phyloP scores from a whole-genome alignment of 2,329 filamentous ascomycete species.

The Beauveria sp. region DNA sequence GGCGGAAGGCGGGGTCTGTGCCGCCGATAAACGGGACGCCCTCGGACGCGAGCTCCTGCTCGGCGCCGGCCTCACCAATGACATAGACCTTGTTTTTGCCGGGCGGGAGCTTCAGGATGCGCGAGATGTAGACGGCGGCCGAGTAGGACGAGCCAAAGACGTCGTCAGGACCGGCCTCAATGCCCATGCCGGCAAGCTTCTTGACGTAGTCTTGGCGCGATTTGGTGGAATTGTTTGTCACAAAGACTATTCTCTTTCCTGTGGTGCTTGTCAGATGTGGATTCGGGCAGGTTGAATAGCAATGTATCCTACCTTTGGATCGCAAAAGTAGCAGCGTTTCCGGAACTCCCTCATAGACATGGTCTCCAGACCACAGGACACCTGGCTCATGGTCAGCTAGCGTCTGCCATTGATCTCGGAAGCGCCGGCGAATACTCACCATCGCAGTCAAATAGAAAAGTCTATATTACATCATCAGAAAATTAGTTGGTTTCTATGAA shows the following conservation, averaged over 20 bases:
- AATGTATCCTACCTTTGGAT: slow-evolving; percentile 54
- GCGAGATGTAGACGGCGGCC: slow-evolving; percentile 88
- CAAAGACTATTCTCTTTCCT: slow-evolving; percentile 92
- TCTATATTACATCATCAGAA: slow-evolving; percentile 39
- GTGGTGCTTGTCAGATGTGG: not conserved
- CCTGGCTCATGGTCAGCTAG: slow-evolving; percentile 42
- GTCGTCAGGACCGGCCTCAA: slow-evolving; percentile 75
- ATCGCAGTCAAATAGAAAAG: slow-evolving; percentile 95
- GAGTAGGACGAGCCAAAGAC: slow-evolving; percentile 96
- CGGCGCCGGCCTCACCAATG: slow-evolving; percentile 83
- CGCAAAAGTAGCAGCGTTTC: slow-evolving; percentile 81
- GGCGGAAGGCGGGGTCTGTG: slow-evolving; percentile 69
- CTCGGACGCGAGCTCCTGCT: slow-evolving; percentile 77
- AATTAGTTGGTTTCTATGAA: not conserved
- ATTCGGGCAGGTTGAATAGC: not conserved
- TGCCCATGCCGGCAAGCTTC: slow-evolving; percentile 77
- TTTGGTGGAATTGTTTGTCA: slow-evolving; percentile 99
- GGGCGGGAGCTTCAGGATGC: slow-evolving; percentile 72
- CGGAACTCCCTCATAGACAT: slow-evolving; percentile 75
- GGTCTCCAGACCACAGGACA: slow-evolving; percentile 93
- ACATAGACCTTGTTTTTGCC: slow-evolving; percentile 92
- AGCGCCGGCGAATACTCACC: slow-evolving; percentile 46
- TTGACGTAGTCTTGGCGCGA: slow-evolving; percentile 87
- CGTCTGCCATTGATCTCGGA: not conserved
- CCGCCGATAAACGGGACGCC: slow-evolving; percentile 76